phyloP scores from a whole-genome alignment of 192 early-diverging fungal species.

The Oehlia diaphana region DNA sequence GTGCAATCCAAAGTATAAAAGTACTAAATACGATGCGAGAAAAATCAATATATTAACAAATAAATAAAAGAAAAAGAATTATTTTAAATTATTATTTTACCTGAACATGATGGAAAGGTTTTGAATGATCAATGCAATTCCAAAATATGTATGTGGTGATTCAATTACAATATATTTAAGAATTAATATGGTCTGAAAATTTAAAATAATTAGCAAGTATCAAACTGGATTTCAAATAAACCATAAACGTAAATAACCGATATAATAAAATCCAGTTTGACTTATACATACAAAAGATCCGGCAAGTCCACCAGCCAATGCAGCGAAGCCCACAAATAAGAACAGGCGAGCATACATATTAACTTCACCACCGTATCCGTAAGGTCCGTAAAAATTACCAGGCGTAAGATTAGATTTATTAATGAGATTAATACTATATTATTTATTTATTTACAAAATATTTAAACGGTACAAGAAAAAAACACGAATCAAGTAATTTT shows the following conservation, averaged over 20 bases:
- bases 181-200: constrained; percentile 30
- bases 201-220: neutral
- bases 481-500: neutral
- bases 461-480: too few species aligned
- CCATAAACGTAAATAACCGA: too few species aligned
- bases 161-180: constrained; percentile 31
- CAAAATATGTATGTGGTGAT: constrained; percentile 29
- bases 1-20: constrained; percentile 44
- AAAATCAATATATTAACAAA: neutral
- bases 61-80: neutral
- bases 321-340: constrained; percentile 61
- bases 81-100: constrained; percentile 1
- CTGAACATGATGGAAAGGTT: constrained; percentile 30
- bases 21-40: constrained; percentile 30
- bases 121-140: constrained; percentile 27
- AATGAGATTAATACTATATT: constrained; percentile 50
- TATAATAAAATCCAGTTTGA: too few species aligned
- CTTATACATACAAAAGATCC: constrained; percentile 49
- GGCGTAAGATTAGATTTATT: constrained; percentile 50
- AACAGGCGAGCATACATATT: constrained; percentile 40
- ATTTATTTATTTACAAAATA: too few species aligned
- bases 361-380: too few species aligned
- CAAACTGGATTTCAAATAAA: too few species aligned
- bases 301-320: constrained; percentile 61
- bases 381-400: constrained; percentile 35